Base-by-base conservation (phyloP, 306 rosid species). In the Citrullus amarus region DNA sequence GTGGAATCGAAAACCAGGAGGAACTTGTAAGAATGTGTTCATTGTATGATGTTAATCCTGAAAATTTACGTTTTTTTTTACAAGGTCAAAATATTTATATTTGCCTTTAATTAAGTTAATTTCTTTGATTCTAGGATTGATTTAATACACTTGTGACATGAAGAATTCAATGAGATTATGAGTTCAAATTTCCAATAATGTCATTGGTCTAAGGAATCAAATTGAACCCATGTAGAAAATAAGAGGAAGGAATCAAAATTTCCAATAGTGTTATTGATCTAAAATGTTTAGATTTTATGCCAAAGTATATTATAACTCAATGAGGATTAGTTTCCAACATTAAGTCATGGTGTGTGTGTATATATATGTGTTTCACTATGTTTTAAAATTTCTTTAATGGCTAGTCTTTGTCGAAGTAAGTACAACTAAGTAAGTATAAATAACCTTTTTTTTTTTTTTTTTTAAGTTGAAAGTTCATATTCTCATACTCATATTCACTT, bases 1-100 rank as follows among this genome's bases (percentile, higher is more conserved):
- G 82, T 93, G 98, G 83, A 93, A 93, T 66, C 98, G 93, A 81
- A 93, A 93, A 57, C 98, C 98, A 7, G 98, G 98, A 22, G 98
- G 98, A 20, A 93, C 98, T 41, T 88, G 92, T 50, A 87, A 80
- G 82, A 91, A 89, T 18, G 85, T 84, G 38, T 73, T 73, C 77
- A 73, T 73, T 7, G 9, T 73, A 0, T 73, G 61, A 28, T 28
- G 6, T 30, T 12, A 25, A 4, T 30, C 60, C 77, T 72, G 77
- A 50, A 25, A 71, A 69, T 55, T 17, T 17, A 17, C 59, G 18
- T 3, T 55, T 18, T 55, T 18, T 55, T 53, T 55, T 18, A 55
- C 4, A 55, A 7, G 0, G 59, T 55, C 1, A 55, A 55, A 18
- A 55, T 48, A 1, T 48, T 48, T 48, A 48, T 48, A 48, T 48